A percentile compares a stretch with the other conserved stretches of the same genome.
Evolutionary conservation across 2,329 filamentous ascomycete species (phyloP).

Genomic region (Thelonectria rubi): DNA sequence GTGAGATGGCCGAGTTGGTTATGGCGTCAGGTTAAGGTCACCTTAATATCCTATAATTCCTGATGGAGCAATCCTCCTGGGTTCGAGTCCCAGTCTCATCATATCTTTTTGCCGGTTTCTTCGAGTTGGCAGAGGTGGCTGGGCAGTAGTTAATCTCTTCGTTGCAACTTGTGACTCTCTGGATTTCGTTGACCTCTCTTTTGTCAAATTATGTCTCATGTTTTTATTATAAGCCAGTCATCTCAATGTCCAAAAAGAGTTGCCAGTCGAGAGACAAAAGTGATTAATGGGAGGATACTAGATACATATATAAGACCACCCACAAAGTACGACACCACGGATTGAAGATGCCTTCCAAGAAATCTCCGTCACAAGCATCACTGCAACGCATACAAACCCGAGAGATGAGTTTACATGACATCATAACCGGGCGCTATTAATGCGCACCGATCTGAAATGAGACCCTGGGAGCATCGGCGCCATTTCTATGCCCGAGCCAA

Average conservation of each 20-base stretch:
- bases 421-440: conserved; percentile 7
- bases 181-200: not conserved
- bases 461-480: not conserved
- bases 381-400: too few relatives aligned
- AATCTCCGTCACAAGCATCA: too few relatives aligned
- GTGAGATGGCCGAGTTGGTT: conserved; percentile 4
- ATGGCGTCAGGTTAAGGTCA: conserved; percentile 4
- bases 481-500: conserved; percentile 9
- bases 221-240: too few relatives aligned
- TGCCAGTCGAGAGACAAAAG: too few relatives aligned
- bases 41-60: conserved; percentile 1
- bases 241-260: too few relatives aligned
- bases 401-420: not conserved
- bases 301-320: too few relatives aligned
- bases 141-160: not conserved
- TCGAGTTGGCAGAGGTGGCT: not conserved
- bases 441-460: conserved; percentile 9
- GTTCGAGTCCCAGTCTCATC: conserved; percentile 1
- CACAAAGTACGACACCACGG: too few relatives aligned
- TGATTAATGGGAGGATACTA: too few relatives aligned
- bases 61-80: conserved; percentile 4
- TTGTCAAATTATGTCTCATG: too few relatives aligned
- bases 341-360: too few relatives aligned
- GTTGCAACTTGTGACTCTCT: not conserved
- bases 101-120: not conserved